Percentiles rank a stretch among this genome's conserved stretches.
Conservation (phyloP, 305 asterid species). For the Fraxinus sp. region DNA sequence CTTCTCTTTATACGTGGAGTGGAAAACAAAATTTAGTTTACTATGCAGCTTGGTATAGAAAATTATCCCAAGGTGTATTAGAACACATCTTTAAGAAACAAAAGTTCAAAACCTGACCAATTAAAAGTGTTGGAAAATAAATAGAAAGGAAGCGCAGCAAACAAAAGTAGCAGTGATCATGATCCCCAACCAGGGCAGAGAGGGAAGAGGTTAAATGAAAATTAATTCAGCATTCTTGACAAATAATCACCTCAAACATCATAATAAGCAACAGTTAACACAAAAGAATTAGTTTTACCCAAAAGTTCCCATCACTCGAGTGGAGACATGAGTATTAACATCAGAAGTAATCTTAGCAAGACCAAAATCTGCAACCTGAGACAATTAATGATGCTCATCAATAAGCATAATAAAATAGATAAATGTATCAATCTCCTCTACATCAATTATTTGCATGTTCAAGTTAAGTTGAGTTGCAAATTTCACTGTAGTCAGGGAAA, state of each 20-base stretch:
- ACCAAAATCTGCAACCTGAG: slow-evolving; percentile 96
- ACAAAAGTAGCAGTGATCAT: not conserved
- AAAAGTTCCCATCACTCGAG: slow-evolving; percentile 95
- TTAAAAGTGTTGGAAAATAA: not conserved
- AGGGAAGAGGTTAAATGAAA: not conserved
- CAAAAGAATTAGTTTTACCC: slow-evolving; percentile 50
- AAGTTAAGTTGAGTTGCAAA: not conserved
- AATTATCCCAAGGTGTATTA: not conserved
- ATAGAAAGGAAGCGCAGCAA: not conserved
- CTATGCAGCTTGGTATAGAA: not conserved
- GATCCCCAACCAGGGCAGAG: not conserved
- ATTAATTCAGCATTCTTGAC: not conserved
- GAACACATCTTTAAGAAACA: not conserved
- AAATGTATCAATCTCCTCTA: slow-evolving; percentile 8
- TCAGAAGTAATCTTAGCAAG: slow-evolving; percentile 77
- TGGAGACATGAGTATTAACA: slow-evolving; percentile 79
- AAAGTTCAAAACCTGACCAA: not conserved
- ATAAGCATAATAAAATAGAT: not conserved
- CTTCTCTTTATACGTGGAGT: not conserved
- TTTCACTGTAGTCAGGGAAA: not conserved
- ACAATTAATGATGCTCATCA: slow-evolving; percentile 23
- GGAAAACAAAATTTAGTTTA: not conserved
- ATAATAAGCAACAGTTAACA: not conserved
- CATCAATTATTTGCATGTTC: not conserved
- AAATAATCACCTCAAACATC: not conserved